These are phyloP conservation scores for Xylaria venustula DNA, from an alignment of 495 filamentous ascomycete genomes.

Conservation along the genomic window DNA sequence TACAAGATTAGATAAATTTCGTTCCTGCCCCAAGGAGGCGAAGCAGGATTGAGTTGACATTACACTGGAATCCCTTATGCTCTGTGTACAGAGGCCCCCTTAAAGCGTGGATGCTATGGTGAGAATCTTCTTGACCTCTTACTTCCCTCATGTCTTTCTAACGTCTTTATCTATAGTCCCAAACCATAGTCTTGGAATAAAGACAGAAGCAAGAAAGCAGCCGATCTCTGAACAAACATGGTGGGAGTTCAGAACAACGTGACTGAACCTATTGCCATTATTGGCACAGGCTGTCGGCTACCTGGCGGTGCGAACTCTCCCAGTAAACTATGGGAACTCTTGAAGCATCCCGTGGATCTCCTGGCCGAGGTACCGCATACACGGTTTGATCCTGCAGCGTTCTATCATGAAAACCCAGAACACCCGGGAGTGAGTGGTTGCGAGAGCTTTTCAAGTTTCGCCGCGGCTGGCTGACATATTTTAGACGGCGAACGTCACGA, in stretches of 20 bases:
- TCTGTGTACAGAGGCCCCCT: too few species aligned
- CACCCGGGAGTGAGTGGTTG: constrained; percentile 5
- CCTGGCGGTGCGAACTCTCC: constrained; percentile 41
- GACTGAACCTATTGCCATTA: constrained; percentile 40
- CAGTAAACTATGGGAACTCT: constrained; percentile 40
- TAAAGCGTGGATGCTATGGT: too few species aligned
- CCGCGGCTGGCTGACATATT: background rate
- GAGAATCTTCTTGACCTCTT: too few species aligned
- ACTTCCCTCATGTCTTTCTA: too few species aligned
- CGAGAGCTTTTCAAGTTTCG: background rate
- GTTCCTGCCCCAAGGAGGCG: too few species aligned
- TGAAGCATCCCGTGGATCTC: background rate
- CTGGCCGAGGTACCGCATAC: constrained; percentile 45
- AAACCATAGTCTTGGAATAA: too few species aligned
- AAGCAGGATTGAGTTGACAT: too few species aligned
- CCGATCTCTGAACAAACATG: too few species aligned
- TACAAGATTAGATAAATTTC: too few species aligned
- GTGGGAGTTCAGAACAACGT: background rate
- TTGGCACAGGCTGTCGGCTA: constrained; percentile 49
- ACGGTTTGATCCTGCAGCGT: constrained; percentile 57
- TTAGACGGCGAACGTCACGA: constrained; percentile 31
- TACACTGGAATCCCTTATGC: too few species aligned
- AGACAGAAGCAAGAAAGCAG: too few species aligned
- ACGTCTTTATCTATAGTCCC: too few species aligned
- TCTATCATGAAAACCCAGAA: constrained; percentile 49